Percentiles rank a stretch among this genome's conserved stretches.
These are phyloP conservation scores for Pleomassaria siparia DNA, from an alignment of 2,329 filamentous ascomycete genomes.

Conservation along the genomic window DNA sequence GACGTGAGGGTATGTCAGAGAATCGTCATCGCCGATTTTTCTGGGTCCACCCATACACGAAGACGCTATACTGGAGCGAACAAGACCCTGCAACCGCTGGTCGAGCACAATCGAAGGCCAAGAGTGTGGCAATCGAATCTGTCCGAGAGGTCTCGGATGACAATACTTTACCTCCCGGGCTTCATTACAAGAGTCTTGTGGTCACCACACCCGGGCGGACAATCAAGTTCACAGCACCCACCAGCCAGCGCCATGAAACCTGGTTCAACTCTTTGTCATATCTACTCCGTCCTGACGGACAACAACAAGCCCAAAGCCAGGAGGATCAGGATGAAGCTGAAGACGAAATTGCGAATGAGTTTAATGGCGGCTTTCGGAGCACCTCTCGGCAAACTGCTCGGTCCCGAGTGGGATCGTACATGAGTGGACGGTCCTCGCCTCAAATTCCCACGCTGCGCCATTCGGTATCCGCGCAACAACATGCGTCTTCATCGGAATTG, in stretches of 20 bases:
- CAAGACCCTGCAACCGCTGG: constrained; percentile 79
- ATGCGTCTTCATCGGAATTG: constrained; percentile 36
- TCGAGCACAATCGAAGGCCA: constrained; percentile 74
- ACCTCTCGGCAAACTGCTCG: constrained; percentile 55
- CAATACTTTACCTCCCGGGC: constrained; percentile 90
- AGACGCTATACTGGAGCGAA: constrained; percentile 96
- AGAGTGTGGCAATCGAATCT: constrained; percentile 92
- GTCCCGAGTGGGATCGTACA: constrained; percentile 71
- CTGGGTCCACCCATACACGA: constrained; percentile 98
- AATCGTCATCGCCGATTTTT: constrained; percentile 95
- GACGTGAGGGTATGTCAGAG: constrained; percentile 83
- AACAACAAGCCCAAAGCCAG: no score
- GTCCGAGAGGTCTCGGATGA: constrained; percentile 91
- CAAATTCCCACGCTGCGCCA: constrained; percentile 52
- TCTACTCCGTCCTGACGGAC: constrained; percentile 71
- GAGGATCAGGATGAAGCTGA: constrained; percentile 62
- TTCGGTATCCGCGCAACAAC: constrained; percentile 30
- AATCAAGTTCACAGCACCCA: constrained; percentile 92
- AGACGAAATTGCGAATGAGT: constrained; percentile 67
- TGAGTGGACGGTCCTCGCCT: constrained; percentile 57
- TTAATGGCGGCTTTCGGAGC: constrained; percentile 64
- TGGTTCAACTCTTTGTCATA: constrained; percentile 99
- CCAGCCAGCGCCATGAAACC: constrained; percentile 91
- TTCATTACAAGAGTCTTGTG: constrained; percentile 91
- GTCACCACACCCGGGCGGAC: constrained; percentile 85